Base-by-base conservation (phyloP, 192 early-diverging fungal genomes). In the Chytriomyces hyalinus region DNA sequence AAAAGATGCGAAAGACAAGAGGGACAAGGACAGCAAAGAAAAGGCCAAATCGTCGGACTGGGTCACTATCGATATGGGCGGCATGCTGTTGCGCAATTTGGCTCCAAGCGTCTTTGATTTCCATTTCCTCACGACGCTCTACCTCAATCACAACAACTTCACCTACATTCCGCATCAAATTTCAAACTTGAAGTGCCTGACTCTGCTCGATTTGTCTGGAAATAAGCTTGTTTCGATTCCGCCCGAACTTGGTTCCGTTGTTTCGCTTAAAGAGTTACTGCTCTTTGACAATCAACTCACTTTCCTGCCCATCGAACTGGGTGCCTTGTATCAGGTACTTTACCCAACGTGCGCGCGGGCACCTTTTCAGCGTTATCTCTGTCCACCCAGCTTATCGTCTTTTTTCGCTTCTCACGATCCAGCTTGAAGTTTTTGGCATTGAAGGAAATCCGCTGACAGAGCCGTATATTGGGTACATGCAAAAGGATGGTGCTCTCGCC, bases 61-160 rank as follows among this genome's bases (percentile, higher is more conserved):
- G 97, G 92, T 92, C 0, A 88, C 89, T 10, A 81, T 99, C 26
- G 97, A 99, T 80, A 80, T 99, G 68, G 96, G 96, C n/a, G 96
- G 97, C 43, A 97, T 99, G 95, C 91, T 86, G 5, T 89, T 99
- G 36, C 92, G 93, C 65, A 95, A 92, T 66, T 82, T 99, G 1
- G 88, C 90, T 20, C 75, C 83, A 46, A 86, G 89, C 49, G 79
- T 98, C 62, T 98, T 97, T 81, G 81, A 81, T 5, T 99, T 96
- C 81, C 65, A 73, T 3, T 98, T 98, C 81, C 85, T 99, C 60
- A 98, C 95, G 26, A 91, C 89, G 44, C 89, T 99, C 9, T 99
- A 97, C 74, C 85, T 99, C 80, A 98, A 96, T 80, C 94, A 99
- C 88, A 99, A 99, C 90, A 92, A 92, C 78, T 85, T 99, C 36